phyloP scores from a whole-genome alignment of 2,329 filamentous ascomycete species.

The Calonectria pteridis region DNA sequence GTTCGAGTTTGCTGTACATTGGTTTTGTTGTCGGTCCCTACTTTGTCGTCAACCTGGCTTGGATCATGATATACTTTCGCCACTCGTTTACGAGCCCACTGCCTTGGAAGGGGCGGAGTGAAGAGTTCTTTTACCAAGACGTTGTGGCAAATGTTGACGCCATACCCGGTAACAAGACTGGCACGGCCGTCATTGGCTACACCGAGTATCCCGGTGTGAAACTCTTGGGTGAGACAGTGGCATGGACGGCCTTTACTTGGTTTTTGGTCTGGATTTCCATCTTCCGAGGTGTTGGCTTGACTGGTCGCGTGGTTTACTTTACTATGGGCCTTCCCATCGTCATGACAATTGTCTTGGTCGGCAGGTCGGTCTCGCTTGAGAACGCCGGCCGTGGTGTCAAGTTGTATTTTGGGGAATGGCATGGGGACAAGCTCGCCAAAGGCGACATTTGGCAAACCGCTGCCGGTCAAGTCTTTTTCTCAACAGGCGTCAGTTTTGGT shows the following conservation, averaged over 20 bases:
- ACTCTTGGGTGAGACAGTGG: slow-evolving; percentile 68
- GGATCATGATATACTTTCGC: slow-evolving; percentile 60
- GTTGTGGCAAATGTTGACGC: slow-evolving; percentile 62
- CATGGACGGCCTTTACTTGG: slow-evolving; percentile 70
- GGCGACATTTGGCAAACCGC: slow-evolving; percentile 71
- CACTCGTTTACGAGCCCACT: slow-evolving; percentile 67
- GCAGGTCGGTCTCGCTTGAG: slow-evolving; percentile 64
- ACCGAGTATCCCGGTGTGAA: slow-evolving; percentile 59
- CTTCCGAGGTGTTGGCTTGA: slow-evolving; percentile 69
- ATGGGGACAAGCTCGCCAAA: slow-evolving; percentile 61
- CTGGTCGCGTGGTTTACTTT: slow-evolving; percentile 70
- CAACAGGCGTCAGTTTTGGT: slow-evolving; percentile 69
- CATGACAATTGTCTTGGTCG: slow-evolving; percentile 68
- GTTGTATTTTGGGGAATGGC: slow-evolving; percentile 60
- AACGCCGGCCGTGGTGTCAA: slow-evolving; percentile 66
- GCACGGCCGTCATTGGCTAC: slow-evolving; percentile 55
- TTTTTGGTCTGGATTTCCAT: slow-evolving; percentile 71
- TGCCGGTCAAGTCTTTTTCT: slow-evolving; percentile 71
- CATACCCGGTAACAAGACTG: slow-evolving; percentile 53
- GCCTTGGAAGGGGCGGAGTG: slow-evolving; percentile 63
- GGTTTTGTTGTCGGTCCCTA: slow-evolving; percentile 68
- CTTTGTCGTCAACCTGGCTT: slow-evolving; percentile 65
- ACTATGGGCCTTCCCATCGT: slow-evolving; percentile 72
- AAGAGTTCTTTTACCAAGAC: slow-evolving; percentile 65
- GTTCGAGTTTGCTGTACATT: slow-evolving; percentile 64